phyloP scores from a whole-genome alignment of 106 monocot species.

The Iris macrosiphon region DNA sequence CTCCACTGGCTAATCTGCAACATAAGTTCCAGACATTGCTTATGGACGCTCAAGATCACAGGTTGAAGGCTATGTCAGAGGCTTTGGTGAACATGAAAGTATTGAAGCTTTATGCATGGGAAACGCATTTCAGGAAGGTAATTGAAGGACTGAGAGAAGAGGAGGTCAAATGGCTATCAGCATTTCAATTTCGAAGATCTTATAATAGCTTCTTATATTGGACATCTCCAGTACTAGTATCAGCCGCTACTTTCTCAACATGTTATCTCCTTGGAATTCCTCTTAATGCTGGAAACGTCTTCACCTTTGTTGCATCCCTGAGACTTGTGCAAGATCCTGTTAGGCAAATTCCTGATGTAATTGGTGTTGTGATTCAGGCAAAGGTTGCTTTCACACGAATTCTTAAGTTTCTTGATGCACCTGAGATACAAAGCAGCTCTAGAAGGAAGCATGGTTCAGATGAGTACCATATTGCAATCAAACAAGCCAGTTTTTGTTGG shows the following conservation, averaged over 20 bases:
- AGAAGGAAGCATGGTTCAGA: conserved; percentile 14
- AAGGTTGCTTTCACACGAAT: conserved; percentile 79
- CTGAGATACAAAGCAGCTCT: conserved; percentile 69
- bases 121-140: conserved; percentile 55
- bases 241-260: conserved; percentile 69
- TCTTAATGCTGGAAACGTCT: conserved; percentile 68
- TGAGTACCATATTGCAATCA: conserved; percentile 23
- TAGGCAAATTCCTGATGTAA: conserved; percentile 69
- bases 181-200: conserved; percentile 60
- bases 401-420: conserved; percentile 67
- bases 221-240: conserved; percentile 80
- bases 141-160: conserved; percentile 45
- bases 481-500: conserved; percentile 62
- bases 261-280: conserved; percentile 55
- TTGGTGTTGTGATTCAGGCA: conserved; percentile 85
- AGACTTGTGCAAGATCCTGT: conserved; percentile 84
- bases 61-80: conserved; percentile 88
- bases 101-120: conserved; percentile 98
- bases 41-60: conserved; percentile 79
- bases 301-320: conserved; percentile 86
- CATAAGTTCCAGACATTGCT: conserved; percentile 79
- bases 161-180: conserved; percentile 75
- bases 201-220: conserved; percentile 78
- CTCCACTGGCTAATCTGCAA: conserved; percentile 68
- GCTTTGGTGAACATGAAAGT: conserved; percentile 89